A percentile compares a stretch with the other conserved stretches of the same genome.
Conservation (phyloP, 257 asterid species). For the Salvia miltiorrhiza region DNA sequence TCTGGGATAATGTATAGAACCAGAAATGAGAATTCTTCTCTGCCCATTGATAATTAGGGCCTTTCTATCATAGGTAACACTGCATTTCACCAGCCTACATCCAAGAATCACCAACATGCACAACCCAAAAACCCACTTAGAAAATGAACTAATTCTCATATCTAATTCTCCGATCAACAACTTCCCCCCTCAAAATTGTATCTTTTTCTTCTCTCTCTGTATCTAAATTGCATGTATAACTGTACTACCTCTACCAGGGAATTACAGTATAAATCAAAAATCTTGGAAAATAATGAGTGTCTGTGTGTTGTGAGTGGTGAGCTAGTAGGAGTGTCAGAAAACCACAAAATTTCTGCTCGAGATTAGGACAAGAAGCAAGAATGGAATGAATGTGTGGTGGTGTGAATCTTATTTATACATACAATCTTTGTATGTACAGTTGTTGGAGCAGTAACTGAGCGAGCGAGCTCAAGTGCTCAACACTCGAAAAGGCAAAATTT, state of each 20-base stretch:
- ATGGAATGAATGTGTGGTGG: conserved; percentile 22
- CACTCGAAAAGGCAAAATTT: conserved; percentile 24
- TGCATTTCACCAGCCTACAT: conserved; percentile 40
- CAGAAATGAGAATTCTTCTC: conserved; percentile 83
- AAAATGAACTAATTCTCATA: conserved; percentile 41
- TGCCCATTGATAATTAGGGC: conserved; percentile 86
- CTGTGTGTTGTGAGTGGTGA: not conserved
- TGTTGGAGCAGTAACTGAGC: conserved; percentile 12
- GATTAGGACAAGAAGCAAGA: conserved; percentile 17
- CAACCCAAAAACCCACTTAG: conserved; percentile 50
- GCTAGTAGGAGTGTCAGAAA: conserved; percentile 15
- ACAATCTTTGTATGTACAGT: conserved; percentile 18
- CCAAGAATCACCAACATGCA: conserved; percentile 44
- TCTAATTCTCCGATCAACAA: conserved; percentile 6
- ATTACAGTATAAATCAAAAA: conserved; percentile 16
- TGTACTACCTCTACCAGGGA: conserved; percentile 6
- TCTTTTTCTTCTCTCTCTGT: not conserved
- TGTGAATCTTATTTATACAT: conserved; percentile 4
- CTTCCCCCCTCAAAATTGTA: conserved; percentile 16
- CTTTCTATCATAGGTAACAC: conserved; percentile 71
- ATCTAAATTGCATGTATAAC: conserved; percentile 6
- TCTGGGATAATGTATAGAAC: conserved; percentile 91
- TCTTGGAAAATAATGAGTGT: conserved; percentile 15
- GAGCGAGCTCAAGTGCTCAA: conserved; percentile 33
- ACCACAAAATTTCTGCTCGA: conserved; percentile 21